A percentile compares a stretch with the other conserved stretches of the same genome.
These are phyloP conservation scores for Lathyrus sativus DNA, from an alignment of 306 rosid species.

Conservation along the genomic window DNA sequence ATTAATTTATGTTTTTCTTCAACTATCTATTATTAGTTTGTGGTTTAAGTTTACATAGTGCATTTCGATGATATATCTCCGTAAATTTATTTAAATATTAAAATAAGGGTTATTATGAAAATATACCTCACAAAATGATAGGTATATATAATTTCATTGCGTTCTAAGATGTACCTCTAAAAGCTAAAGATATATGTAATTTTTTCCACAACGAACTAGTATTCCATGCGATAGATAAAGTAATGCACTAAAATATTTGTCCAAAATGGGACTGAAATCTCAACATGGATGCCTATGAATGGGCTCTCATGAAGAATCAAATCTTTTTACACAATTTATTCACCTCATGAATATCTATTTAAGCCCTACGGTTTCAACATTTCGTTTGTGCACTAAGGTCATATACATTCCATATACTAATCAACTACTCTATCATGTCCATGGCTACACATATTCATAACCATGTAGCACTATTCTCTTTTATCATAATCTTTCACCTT, in stretches of 20 bases:
- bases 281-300: background rate
- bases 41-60: too few relatives aligned
- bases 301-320: background rate
- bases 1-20: too few relatives aligned
- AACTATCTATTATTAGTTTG: too few relatives aligned
- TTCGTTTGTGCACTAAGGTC: background rate
- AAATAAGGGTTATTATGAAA: too few relatives aligned
- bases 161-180: too few relatives aligned
- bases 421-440: background rate
- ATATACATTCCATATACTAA: background rate
- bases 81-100: too few relatives aligned
- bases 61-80: too few relatives aligned
- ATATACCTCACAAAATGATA: too few relatives aligned
- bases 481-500: slow-evolving; percentile 10
- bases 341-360: background rate
- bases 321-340: background rate
- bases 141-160: too few relatives aligned
- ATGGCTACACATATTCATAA: background rate
- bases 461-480: slow-evolving; percentile 7
- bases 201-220: too few relatives aligned
- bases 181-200: too few relatives aligned
- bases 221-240: too few relatives aligned
- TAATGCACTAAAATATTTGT: background rate
- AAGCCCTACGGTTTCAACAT: background rate
- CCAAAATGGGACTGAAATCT: background rate